Base-by-base conservation (phyloP, 2,329 filamentous ascomycete genomes). In the Fusarium sublunatum region DNA sequence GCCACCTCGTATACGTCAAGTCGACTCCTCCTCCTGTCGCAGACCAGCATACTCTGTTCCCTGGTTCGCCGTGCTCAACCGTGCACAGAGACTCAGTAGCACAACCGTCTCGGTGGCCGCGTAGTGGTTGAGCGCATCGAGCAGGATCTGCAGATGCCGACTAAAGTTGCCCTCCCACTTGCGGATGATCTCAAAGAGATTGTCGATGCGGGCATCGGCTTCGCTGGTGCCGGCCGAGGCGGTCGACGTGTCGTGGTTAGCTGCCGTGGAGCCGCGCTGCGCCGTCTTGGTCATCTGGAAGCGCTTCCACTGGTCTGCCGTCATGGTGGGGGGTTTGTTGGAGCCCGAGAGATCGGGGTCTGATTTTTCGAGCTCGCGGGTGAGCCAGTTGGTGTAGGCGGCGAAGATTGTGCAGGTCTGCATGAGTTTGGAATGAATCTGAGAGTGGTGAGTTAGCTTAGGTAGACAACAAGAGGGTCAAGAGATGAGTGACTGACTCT, bases 351-450 rank as follows among this genome's bases (percentile, higher is more conserved):
- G 83, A 71, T 96, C 92, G 0, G 91, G 89, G 72, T 98, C 93
- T 15, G 90, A 87, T 65, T 91, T 90, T 70, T 92, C 88, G 55
- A 99, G 86, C 72, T 94, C 92, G 61, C 92, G 89, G 10, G 92
- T 91, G 36, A 98, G 86, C 74, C 91, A 93, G 64, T 90, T 89
- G 28, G 93, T 96, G 79, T 96, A 97, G 53, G 90, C 88, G 46
- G 93, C 92, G 76, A 97, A 99, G 81, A 96, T 89, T 59, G 90
- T 93, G 81, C 95, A 98, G 35, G 94, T 97, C 67, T 93, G 91
- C 88, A 97, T 95, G 44, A 99, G 86, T 75, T 98, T 98, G 56
- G 93, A 95, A 79, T 98, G 94, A 73, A 99, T 96, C 94, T 97
- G 54, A 25, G 7, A 22, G 6, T 4, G 12, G 7, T 6, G 19